Percentiles rank a stretch among this genome's conserved stretches.
Conservation (phyloP, 2,329 filamentous ascomycete species). For the Fusarium aywerte region DNA sequence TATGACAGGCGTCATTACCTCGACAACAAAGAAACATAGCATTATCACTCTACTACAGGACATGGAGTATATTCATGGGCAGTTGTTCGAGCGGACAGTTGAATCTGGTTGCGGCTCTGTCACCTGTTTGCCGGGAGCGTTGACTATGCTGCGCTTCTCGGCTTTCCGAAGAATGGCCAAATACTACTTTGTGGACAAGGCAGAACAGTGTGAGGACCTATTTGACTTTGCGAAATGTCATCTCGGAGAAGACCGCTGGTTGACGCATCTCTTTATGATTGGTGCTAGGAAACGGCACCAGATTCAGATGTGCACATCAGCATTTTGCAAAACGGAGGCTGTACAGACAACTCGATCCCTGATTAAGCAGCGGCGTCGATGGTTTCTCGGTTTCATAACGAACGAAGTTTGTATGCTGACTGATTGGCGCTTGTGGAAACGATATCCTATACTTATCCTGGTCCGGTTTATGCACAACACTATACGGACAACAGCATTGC, state of each 20-base stretch:
- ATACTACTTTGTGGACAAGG: slow-evolving; percentile 98
- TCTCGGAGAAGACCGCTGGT: slow-evolving; percentile 93
- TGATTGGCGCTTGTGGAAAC: slow-evolving; percentile 88
- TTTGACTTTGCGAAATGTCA: slow-evolving; percentile 98
- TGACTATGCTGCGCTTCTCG: slow-evolving; percentile 95
- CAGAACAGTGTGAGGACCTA: slow-evolving; percentile 92
- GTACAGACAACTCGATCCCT: slow-evolving; percentile 88
- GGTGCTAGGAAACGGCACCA: slow-evolving; percentile 92
- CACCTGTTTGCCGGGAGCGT: slow-evolving; percentile 92
- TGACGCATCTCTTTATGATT: slow-evolving; percentile 99
- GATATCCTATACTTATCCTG: slow-evolving; percentile 86
- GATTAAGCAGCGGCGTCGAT: slow-evolving; percentile 92
- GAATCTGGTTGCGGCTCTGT: slow-evolving; percentile 95
- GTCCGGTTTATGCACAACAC: slow-evolving; percentile 97
- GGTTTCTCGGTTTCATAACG: slow-evolving; percentile 97
- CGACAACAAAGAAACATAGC: slow-evolving; percentile 87
- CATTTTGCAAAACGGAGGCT: slow-evolving; percentile 98
- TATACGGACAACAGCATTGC: slow-evolving; percentile 89
- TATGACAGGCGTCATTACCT: slow-evolving; percentile 97
- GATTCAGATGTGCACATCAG: slow-evolving; percentile 97
- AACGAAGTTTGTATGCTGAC: slow-evolving; percentile 99
- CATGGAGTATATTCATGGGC: slow-evolving; percentile 98
- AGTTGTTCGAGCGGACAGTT: slow-evolving; percentile 94
- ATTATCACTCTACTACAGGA: slow-evolving; percentile 94
- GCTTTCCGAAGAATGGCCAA: slow-evolving; percentile 97